These are phyloP conservation scores for Talaromyces sp. DNA, from an alignment of 2,329 filamentous ascomycete species.

Conservation along the genomic window DNA sequence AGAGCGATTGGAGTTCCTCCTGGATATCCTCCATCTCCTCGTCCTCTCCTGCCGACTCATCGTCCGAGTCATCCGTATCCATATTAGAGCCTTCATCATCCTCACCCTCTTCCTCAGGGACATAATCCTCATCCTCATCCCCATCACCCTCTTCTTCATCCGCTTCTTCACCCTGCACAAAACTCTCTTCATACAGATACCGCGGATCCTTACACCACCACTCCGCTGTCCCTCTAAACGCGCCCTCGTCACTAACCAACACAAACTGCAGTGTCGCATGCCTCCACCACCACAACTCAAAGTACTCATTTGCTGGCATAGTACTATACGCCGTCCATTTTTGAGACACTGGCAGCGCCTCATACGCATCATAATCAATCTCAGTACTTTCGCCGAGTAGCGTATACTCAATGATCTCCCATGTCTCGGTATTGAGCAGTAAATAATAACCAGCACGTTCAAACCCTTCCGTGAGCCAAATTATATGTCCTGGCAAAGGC, in stretches of 20 bases:
- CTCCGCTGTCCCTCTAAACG: background rate
- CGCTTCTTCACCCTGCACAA: background rate
- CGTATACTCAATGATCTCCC: conserved; percentile 17
- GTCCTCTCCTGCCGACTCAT: background rate
- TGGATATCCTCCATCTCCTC: conserved; percentile 4
- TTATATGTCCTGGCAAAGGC: conserved; percentile 13
- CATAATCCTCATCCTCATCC: conserved; percentile 7
- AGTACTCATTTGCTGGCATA: conserved; percentile 10
- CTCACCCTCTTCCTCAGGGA: background rate
- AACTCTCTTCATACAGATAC: conserved; percentile 14
- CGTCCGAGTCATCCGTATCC: background rate
- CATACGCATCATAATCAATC: conserved; percentile 3
- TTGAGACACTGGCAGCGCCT: background rate
- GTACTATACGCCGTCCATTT: conserved; percentile 10
- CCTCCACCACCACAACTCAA: conserved; percentile 15
- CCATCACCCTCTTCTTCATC: conserved; percentile 4
- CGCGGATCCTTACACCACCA: conserved; percentile 11
- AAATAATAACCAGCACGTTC: conserved; percentile 13
- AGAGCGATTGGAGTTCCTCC: background rate
- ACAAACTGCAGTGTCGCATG: conserved; percentile 8
- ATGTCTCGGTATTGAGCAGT: conserved; percentile 11
- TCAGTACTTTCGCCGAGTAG: conserved; percentile 8
- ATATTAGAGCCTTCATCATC: background rate
- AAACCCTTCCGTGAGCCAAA: conserved; percentile 13
- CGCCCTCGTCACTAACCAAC: background rate